Evolutionary conservation across 306 rosid species (phyloP).

Genomic region (Acacia confusa): DNA sequence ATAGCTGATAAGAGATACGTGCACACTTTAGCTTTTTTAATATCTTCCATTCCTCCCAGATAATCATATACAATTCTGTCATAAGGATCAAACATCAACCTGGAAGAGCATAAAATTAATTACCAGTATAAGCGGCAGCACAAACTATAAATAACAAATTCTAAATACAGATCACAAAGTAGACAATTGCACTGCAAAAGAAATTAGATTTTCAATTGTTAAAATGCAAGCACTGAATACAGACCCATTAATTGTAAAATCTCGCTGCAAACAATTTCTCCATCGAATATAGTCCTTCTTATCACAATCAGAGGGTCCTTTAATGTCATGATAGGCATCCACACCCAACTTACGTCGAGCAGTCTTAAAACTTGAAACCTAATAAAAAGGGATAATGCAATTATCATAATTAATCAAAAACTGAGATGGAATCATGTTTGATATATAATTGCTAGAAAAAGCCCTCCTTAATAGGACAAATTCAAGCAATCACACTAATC

Average conservation of each 20-base stretch:
- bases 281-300: constrained; percentile 76
- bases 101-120: constrained; percentile 39
- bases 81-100: constrained; percentile 88
- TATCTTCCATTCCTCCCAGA: constrained; percentile 84
- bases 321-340: constrained; percentile 29
- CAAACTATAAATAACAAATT: neutral
- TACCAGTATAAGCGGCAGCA: constrained; percentile 23
- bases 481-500: neutral
- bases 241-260: constrained; percentile 92
- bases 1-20: constrained; percentile 38
- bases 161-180: constrained; percentile 20
- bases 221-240: constrained; percentile 41
- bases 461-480: constrained; percentile 3
- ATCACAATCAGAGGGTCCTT: constrained; percentile 49
- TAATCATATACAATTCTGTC: constrained; percentile 69
- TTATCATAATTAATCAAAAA: constrained; percentile 16
- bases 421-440: neutral
- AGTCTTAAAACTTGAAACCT: constrained; percentile 94
- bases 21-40: constrained; percentile 67
- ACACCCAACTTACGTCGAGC: constrained; percentile 29
- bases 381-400: constrained; percentile 26
- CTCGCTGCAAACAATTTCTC: constrained; percentile 80
- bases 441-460: neutral
- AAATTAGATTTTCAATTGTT: neutral
- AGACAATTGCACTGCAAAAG: constrained; percentile 16